Conservation (phyloP, 371 early-diverging fungal species). For the Thermomucor indicae-seudaticae region DNA sequence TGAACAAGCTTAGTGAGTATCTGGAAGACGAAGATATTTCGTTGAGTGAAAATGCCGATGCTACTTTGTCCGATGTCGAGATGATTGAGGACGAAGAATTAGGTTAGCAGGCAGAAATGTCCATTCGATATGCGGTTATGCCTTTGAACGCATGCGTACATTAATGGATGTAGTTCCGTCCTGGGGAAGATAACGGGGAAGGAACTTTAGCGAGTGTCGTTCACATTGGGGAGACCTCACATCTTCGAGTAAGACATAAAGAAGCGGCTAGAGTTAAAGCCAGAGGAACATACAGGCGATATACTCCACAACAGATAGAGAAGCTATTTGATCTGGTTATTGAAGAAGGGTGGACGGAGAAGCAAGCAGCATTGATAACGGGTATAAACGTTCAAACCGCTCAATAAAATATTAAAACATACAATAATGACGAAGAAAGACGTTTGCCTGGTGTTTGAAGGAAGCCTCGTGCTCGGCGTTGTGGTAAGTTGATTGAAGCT, state of each 20-base stretch:
- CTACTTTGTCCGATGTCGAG: background rate
- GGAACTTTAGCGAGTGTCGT: background rate
- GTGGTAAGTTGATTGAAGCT: conserved; percentile 3
- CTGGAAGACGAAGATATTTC: conserved; percentile 1
- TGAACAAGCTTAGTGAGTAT: background rate
- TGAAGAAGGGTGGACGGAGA: conserved; percentile 5
- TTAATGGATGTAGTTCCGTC: conserved; percentile 6
- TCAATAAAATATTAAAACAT: conserved; percentile 2
- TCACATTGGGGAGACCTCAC: conserved; percentile 1
- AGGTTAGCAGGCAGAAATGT: background rate
- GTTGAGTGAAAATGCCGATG: background rate
- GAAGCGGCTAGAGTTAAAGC: conserved; percentile 4
- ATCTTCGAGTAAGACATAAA: background rate
- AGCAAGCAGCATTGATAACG: conserved; percentile 7
- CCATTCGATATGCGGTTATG: background rate
- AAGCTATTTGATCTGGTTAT: conserved; percentile 14
- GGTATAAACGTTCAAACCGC: conserved; percentile 9
- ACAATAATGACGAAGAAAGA: conserved; percentile 9
- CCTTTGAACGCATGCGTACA: conserved; percentile 2
- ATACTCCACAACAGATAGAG: conserved; percentile 9
- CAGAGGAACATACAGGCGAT: conserved; percentile 11
- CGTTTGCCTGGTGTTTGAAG: conserved; percentile 1
- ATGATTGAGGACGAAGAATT: background rate
- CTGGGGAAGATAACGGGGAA: background rate
- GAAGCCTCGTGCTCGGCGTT: background rate